Conservation (phyloP, 192 early-diverging fungal species). For the Coemansia sp. region DNA sequence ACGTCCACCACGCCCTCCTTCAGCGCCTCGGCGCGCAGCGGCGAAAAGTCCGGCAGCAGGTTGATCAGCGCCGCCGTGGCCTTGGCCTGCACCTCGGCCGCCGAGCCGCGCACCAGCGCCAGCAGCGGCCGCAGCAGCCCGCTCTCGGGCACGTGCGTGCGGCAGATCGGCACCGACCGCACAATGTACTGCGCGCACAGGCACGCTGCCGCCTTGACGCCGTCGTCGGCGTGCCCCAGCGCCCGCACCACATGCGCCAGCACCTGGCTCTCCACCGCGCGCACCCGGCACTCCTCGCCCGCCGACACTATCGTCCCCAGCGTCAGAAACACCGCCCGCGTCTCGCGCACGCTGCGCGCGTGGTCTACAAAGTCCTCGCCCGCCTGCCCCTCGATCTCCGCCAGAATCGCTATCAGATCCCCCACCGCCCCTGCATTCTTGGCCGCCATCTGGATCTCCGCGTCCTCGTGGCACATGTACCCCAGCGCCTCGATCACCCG, state of each 20-base stretch:
- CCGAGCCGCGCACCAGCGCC: conserved; percentile 10
- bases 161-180: conserved; percentile 49
- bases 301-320: conserved; percentile 47
- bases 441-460: conserved; percentile 41
- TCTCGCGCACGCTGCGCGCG: conserved; percentile 9
- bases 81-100: conserved; percentile 29
- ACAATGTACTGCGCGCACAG: conserved; percentile 47
- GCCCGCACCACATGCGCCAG: conserved; percentile 33
- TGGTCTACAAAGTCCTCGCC: conserved; percentile 41
- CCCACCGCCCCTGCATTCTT: conserved; percentile 33
- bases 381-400: conserved; percentile 20
- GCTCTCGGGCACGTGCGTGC: conserved; percentile 45
- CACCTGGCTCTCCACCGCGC: conserved; percentile 26
- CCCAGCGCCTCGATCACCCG: conserved; percentile 32
- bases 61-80: conserved; percentile 46
- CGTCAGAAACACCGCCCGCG: conserved; percentile 25
- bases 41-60: conserved; percentile 41
- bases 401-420: conserved; percentile 21
- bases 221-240: conserved; percentile 26
- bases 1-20: conserved; percentile 30
- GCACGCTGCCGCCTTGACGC: conserved; percentile 39
- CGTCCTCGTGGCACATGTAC: conserved; percentile 50
- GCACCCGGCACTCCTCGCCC: conserved; percentile 36
- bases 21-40: conserved; percentile 34
- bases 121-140: conserved; percentile 38